A percentile compares a stretch with the other conserved stretches of the same genome.
These are phyloP conservation scores for Rhizopus arrhizus DNA, from an alignment of 371 early-diverging fungal genomes.

Conservation along the genomic window DNA sequence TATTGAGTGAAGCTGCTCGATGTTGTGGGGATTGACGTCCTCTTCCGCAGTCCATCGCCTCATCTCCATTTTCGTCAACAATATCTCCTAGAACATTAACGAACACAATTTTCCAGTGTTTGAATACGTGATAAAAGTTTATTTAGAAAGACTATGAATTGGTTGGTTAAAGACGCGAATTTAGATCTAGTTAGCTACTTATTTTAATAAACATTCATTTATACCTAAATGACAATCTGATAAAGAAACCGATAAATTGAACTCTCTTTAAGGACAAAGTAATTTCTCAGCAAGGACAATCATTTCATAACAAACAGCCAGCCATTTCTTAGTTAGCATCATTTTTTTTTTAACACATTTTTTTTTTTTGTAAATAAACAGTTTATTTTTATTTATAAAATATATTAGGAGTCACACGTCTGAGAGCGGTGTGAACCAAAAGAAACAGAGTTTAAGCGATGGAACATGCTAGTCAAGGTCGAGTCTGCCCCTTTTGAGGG, in stretches of 20 bases:
- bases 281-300: not conserved
- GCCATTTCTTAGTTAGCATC: slow-evolving; percentile 11
- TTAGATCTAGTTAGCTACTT: slow-evolving; percentile 9
- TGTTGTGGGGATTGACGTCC: slow-evolving; percentile 14
- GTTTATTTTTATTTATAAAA: no score
- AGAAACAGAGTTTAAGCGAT: no score
- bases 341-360: no score
- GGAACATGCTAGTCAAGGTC: no score
- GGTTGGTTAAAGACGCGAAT: slow-evolving; percentile 3
- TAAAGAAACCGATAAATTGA: slow-evolving; percentile 9
- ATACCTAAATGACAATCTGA: slow-evolving; percentile 14
- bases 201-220: slow-evolving; percentile 15
- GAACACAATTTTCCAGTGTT: slow-evolving; percentile 16
- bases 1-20: slow-evolving; percentile 16
- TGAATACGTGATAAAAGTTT: slow-evolving; percentile 17
- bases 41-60: slow-evolving; percentile 18
- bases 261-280: slow-evolving; percentile 12
- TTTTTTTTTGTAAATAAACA: no score
- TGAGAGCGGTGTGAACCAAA: no score
- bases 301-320: slow-evolving; percentile 9
- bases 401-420: no score
- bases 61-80: slow-evolving; percentile 18
- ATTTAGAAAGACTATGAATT: slow-evolving; percentile 14
- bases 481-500: no score
- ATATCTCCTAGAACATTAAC: slow-evolving; percentile 12